Evolutionary conservation across 129 eudicot species (phyloP), one percentile per base, ranked within the genome.

Genomic region (Chrysanthemum makinoi): DNA sequence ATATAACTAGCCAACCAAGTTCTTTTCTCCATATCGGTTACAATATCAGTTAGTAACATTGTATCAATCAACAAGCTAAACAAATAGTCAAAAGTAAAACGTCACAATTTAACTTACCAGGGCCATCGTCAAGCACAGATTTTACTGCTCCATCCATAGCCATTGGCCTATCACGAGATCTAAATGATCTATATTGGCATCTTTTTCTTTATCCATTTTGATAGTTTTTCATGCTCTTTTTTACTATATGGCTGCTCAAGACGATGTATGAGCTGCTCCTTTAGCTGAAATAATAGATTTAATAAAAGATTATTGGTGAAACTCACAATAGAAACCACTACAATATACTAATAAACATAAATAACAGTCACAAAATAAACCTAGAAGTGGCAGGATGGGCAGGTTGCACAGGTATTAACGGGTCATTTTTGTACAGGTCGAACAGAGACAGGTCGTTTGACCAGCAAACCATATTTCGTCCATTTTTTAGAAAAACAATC

Each of bases 211-310:
- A 74, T 20, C 10, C 44, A 63, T 68, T 17, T 8, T 75, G 47
- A 53, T 57, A 81, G 86, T 62, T 66, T 44, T 51, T 69, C 74
- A 78, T 57, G 62, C 79, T 84, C 89, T 24, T 81, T 46, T 49
- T 78, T n/a, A 50, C 62, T 65, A 67, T 56, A 84, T 10, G 89
- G 83, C 33, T 62, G 55, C 69, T 35, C 55, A 26, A 81, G 81
- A 65, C 67, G 30, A 12, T 5, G 22, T 50, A 77, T 22, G 18
- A 84, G 50, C 72, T 70, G 60, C 6, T 67, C 62, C 77, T 54
- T 62, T 19, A 80, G 70, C 77, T 66, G 58, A 54, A 55, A 75
- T 5, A 54, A 55, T 6, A 65, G 15, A 62, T 35, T 12, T 57
- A 56, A n/a, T 17, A 10, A 70, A 39, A 70, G 52, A 35, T 19